Base-by-base conservation (phyloP, 2,329 filamentous ascomycete species). In the Alternaria panax region DNA sequence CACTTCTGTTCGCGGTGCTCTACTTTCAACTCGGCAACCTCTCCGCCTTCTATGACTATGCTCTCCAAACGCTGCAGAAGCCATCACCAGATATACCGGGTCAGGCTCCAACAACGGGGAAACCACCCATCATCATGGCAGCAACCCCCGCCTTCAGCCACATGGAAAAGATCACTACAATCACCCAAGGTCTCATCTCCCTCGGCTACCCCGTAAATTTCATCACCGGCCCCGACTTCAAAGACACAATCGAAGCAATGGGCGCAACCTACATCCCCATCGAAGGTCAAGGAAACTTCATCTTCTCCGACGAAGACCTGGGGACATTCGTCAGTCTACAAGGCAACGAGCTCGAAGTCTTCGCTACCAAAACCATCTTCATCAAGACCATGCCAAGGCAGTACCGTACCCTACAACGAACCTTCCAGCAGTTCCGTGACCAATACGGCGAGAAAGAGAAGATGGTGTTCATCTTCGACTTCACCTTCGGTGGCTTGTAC, bases 401-500 rank as follows among this genome's bases (percentile, higher is more conserved):
- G 12, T 73, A 78, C 59, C 62, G 67, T 34, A 69, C 73, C 6
- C 40, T 80, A 9, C 76, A 78, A 55, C 61, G 57, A 14, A 70
- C 75, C 1, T 78, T 62, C n/a, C 24, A 22, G 14, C 3, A 57
- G 80, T 14, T 67, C 32, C 72, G 73, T 3, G 68, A 70, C 5
- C 51, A 71, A 2, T 67, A 80, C 20, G 58, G 61, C 2, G 75
- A 78, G 2, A 58, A 62, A 4, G 69, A 78, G 8, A 71, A 80
- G 38, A 73, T 85, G 24, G 60, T 85, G n/a, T 68, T 83, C 22
- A 51, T 85, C 27, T 71, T 73, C 27, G 83, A 85, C 62, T 71
- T 72, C 5, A 65, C 75, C 4, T 81, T 76, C 47, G 72, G 76
- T 57, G 81, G 79, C 0, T 57, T 72, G 5, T 57, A 76, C 1